These are phyloP conservation scores for Cystofilobasidium ferigula DNA, from an alignment of 768 basidiomycete genomes.

Conservation along the genomic window DNA sequence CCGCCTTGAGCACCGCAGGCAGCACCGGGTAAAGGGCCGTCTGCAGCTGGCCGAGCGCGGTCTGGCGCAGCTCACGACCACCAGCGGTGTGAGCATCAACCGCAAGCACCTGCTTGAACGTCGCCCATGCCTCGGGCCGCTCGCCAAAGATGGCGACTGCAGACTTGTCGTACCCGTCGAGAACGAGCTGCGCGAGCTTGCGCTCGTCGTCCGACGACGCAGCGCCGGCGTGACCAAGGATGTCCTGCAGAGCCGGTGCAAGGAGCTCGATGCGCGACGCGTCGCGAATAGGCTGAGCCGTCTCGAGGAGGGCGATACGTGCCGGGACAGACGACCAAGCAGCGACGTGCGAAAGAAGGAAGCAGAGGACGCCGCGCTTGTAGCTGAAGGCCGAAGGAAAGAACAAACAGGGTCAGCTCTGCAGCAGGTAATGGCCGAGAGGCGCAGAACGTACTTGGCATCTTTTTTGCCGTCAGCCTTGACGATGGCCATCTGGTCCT, in stretches of 20 bases:
- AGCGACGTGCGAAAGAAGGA: slow-evolving; percentile 65
- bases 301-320: slow-evolving; percentile 49
- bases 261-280: slow-evolving; percentile 48
- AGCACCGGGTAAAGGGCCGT: slow-evolving; percentile 51
- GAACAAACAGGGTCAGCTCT: too few relatives aligned
- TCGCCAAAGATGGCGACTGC: slow-evolving; percentile 37
- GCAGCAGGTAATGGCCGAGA: neutral
- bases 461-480: slow-evolving; percentile 52
- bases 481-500: slow-evolving; percentile 44
- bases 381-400: slow-evolving; percentile 43
- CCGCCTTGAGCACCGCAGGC: slow-evolving; percentile 46
- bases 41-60: slow-evolving; percentile 42
- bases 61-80: slow-evolving; percentile 16
- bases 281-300: slow-evolving; percentile 46
- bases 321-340: slow-evolving; percentile 46
- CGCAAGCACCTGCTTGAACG: slow-evolving; percentile 11
- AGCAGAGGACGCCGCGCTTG: slow-evolving; percentile 61
- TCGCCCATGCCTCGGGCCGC: slow-evolving; percentile 16
- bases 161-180: slow-evolving; percentile 43
- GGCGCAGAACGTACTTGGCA: slow-evolving; percentile 42
- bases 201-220: slow-evolving; percentile 9
- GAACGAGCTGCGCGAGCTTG: slow-evolving; percentile 27
- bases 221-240: slow-evolving; percentile 27
- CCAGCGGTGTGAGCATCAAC: neutral
- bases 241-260: slow-evolving; percentile 47